These are phyloP conservation scores for Flaveria trinervia DNA, from an alignment of 129 eudicot species.

Conservation along the genomic window DNA sequence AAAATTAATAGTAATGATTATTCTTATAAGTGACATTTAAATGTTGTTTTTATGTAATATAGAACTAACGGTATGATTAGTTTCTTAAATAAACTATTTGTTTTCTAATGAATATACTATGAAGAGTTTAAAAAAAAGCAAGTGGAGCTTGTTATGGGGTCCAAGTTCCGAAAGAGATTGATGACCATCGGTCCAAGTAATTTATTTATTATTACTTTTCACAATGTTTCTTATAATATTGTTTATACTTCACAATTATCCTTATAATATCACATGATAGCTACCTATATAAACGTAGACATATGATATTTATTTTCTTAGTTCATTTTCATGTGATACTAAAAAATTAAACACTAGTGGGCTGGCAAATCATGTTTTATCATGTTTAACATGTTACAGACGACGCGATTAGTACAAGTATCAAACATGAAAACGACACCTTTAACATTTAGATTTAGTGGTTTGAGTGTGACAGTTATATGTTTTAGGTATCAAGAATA, in stretches of 20 bases:
- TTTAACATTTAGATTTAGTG: too few relatives aligned
- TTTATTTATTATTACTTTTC: not conserved
- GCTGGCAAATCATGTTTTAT: too few relatives aligned
- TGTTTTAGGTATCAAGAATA: too few relatives aligned
- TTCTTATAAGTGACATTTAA: not conserved
- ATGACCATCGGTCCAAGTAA: slow-evolving; percentile 33
- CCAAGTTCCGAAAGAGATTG: slow-evolving; percentile 49
- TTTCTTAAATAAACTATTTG: not conserved
- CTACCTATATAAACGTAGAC: too few relatives aligned
- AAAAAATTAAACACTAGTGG: too few relatives aligned
- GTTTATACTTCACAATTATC: not conserved
- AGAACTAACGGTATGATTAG: slow-evolving; percentile 26
- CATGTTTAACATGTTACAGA: too few relatives aligned
- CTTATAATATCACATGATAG: too few relatives aligned
- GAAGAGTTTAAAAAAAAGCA: not conserved
- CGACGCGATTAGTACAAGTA: too few relatives aligned
- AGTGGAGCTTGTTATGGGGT: slow-evolving; percentile 44
- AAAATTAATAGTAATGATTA: not conserved
- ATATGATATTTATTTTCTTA: too few relatives aligned
- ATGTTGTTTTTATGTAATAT: slow-evolving; percentile 10
- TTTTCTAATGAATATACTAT: not conserved
- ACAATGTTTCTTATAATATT: not conserved
- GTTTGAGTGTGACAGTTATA: too few relatives aligned
- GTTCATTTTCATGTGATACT: too few relatives aligned
- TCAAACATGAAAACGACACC: too few relatives aligned